Evolutionary conservation across 257 asterid species (phyloP).

Genomic region (Solanum gandarillasii): DNA sequence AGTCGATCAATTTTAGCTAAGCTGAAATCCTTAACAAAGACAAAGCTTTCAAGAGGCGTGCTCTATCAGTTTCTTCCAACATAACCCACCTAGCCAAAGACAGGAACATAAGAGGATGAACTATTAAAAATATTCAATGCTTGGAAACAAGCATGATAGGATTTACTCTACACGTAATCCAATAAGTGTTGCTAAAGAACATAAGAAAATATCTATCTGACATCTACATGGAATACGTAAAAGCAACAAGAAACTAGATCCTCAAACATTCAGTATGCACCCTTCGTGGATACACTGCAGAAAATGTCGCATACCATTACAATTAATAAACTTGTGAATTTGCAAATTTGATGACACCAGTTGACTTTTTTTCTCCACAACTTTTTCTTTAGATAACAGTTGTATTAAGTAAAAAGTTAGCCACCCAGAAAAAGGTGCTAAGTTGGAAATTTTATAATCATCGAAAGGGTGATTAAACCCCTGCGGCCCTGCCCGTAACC

Average conservation of each 20-base stretch:
- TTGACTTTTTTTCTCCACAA: no score
- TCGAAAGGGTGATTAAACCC: no score
- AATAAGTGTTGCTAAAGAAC: not conserved
- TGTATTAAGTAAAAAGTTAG: no score
- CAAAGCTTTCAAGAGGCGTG: not conserved
- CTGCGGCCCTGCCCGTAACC: no score
- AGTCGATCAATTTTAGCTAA: not conserved
- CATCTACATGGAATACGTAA: not conserved
- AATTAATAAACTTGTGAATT: no score
- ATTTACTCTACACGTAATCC: not conserved
- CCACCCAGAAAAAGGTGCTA: no score
- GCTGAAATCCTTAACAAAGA: not conserved
- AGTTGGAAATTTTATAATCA: no score
- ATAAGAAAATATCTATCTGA: not conserved
- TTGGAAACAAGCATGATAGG: not conserved
- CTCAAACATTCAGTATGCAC: not conserved
- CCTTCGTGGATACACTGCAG: not conserved
- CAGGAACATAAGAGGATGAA: not conserved
- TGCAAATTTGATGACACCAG: no score
- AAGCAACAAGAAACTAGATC: not conserved
- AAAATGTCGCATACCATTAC: not conserved
- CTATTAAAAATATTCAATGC: no score
- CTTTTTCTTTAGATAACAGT: no score
- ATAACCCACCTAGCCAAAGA: not conserved
- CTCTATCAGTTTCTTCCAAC: not conserved